These are phyloP conservation scores for Taiwanofungus camphoratus DNA, from an alignment of 1,284 basidiomycete species.

Conservation along the genomic window DNA sequence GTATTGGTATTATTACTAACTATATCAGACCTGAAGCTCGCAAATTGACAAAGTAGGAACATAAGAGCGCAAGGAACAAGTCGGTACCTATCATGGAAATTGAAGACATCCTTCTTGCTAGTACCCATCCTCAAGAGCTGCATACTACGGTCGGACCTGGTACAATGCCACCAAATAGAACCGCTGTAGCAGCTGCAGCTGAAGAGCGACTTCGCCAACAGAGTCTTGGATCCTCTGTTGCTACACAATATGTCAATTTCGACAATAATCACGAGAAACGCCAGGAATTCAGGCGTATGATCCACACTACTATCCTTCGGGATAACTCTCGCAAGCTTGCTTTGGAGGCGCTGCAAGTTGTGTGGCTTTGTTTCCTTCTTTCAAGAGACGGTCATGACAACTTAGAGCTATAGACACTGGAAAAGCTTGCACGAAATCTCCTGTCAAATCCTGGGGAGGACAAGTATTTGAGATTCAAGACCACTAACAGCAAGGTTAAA, in stretches of 20 bases:
- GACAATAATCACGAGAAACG: conserved; percentile 56
- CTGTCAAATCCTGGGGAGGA: conserved; percentile 62
- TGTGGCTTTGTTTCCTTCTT: conserved; percentile 3
- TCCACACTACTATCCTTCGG: conserved; percentile 72
- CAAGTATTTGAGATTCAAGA: conserved; percentile 69
- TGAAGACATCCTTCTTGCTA: no score
- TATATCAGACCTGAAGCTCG: no score
- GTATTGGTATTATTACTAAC: no score
- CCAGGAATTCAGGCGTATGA: conserved; percentile 64
- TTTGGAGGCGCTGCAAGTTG: conserved; percentile 55
- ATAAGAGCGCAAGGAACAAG: no score
- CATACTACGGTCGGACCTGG: no score
- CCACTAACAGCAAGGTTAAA: conserved; percentile 67
- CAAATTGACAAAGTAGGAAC: no score
- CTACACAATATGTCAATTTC: conserved; percentile 31
- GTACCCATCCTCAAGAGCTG: no score
- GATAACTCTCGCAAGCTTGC: conserved; percentile 61
- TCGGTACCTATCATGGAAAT: no score
- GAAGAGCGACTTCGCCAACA: not conserved
- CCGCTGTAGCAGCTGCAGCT: not conserved
- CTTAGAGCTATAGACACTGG: conserved; percentile 45
- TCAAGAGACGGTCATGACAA: not conserved
- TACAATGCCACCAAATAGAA: not conserved
- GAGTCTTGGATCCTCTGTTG: not conserved
- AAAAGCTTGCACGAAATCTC: conserved; percentile 68